Percentiles rank a stretch among this genome's conserved stretches.
Conservation (phyloP, 2,329 filamentous ascomycete species). For the Plenodomus tracheiphilus region DNA sequence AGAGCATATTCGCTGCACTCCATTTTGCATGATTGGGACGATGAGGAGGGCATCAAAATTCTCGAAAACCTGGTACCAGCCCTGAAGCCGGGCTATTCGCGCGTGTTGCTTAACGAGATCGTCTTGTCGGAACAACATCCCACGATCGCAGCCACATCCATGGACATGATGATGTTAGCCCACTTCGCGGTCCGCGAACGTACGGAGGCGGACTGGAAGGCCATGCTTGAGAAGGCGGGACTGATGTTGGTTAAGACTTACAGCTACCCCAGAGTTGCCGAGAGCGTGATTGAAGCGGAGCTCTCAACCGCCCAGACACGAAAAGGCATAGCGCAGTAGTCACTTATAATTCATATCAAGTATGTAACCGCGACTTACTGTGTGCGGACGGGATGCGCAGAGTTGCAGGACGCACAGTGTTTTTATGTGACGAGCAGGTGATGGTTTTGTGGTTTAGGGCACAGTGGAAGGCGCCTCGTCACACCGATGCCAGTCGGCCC, state of each 20-base stretch:
- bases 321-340: no score
- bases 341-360: no score
- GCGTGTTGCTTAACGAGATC: slow-evolving; percentile 19
- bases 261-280: slow-evolving; percentile 15
- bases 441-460: no score
- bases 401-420: no score
- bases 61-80: slow-evolving; percentile 16
- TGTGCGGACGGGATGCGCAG: no score
- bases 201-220: slow-evolving; percentile 11
- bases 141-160: slow-evolving; percentile 7
- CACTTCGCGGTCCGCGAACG: slow-evolving; percentile 11
- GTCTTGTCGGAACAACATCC: slow-evolving; percentile 12
- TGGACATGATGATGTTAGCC: slow-evolving; percentile 23
- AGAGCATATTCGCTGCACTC: slow-evolving; percentile 25
- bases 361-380: no score
- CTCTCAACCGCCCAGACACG: no score
- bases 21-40: slow-evolving; percentile 29
- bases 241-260: slow-evolving; percentile 9
- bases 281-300: slow-evolving; percentile 21
- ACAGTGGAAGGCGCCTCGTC: no score
- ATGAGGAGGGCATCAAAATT: slow-evolving; percentile 18
- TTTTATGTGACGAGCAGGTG: no score
- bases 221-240: slow-evolving; percentile 11
- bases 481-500: no score
- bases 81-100: slow-evolving; percentile 19